Evolutionary conservation across 2,329 filamentous ascomycete genomes (phyloP), one percentile per base, ranked within the genome.

Genomic region (Penicillium sp.): DNA sequence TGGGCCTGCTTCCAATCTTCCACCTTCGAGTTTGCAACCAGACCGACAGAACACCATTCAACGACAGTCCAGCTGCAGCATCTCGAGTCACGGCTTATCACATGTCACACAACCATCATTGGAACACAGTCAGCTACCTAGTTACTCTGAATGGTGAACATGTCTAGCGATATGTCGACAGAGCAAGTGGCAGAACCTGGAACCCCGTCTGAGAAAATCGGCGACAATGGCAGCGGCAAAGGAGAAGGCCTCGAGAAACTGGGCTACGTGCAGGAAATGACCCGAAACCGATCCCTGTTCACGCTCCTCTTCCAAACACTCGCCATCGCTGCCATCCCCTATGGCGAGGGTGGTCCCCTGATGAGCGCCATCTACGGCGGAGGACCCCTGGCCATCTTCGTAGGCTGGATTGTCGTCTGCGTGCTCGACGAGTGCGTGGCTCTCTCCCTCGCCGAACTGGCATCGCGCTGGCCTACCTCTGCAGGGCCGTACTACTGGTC

Each of bases 251-350:
- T 77, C 23, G 69, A 71, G 24, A 61, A 70, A n/a, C 71, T 86
- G 21, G 82, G 83, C 26, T 87, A 87, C 69, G 80, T 77, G 56
- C 77, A 81, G 4, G 81, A 84, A 63, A 71, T 87, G 18, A 72
- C 68, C 20, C 79, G 82, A 21, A 86, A 86, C 60, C 77, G 84
- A 30, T 85, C 83, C 0, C 77, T 85, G 63, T 75, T 80, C 60
- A 85, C 82, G 0, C 71, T 87, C 1, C 73, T 86, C 12, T 86
- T 86, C 66, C 83, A 85, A 66, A 80, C 80, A 0, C 71, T 86
- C 7, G 82, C 83, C 21, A 85, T 85, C 28, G 82, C 83, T 28
- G 82, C 83, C 20, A 81, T 85, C 47, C 83, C 81, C 5, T 85
- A 79, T 59, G 83, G 81, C 6, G 73, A 76, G 57, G 73, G 74